Conservation (phyloP, 2,329 filamentous ascomycete species). For the Sporothrix luriei region DNA sequence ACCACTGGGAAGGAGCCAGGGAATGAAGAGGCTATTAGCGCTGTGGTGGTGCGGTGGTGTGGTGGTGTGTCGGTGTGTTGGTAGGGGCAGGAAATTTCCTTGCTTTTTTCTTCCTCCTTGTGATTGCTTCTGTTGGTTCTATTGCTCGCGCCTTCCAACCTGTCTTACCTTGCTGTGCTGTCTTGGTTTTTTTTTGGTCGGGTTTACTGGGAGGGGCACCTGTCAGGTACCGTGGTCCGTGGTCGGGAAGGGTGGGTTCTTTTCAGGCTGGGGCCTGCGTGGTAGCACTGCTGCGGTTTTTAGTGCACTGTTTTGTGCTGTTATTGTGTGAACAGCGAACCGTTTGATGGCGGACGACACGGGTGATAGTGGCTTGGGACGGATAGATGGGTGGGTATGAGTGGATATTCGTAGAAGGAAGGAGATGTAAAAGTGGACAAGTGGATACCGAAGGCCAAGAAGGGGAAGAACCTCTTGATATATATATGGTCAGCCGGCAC, state of each 20-base stretch:
- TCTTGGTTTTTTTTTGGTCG: constrained; percentile 23
- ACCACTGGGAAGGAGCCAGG: not conserved
- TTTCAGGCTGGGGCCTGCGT: constrained; percentile 30
- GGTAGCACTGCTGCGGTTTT: constrained; percentile 33
- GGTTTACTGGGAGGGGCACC: constrained; percentile 29
- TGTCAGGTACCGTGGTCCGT: constrained; percentile 37
- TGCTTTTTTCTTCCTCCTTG: constrained; percentile 9
- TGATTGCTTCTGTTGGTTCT: constrained; percentile 5
- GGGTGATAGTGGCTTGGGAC: constrained; percentile 32
- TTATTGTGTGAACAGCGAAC: constrained; percentile 30
- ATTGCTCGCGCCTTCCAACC: not conserved
- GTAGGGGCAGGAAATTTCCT: not conserved
- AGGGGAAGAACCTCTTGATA: constrained; percentile 32
- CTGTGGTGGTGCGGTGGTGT: not conserved
- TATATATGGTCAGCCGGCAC: constrained; percentile 29
- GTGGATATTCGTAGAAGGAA: constrained; percentile 27
- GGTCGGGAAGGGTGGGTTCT: constrained; percentile 36
- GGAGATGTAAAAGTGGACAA: constrained; percentile 34
- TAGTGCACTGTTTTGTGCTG: constrained; percentile 18
- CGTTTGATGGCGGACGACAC: constrained; percentile 28
- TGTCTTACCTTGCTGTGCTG: constrained; percentile 1
- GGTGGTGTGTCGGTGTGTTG: not conserved
- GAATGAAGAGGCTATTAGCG: not conserved
- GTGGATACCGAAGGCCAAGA: constrained; percentile 33
- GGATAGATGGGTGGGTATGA: constrained; percentile 30